Evolutionary conservation across 129 eudicot species (phyloP).

Genomic region (Tanacetum coccineum): DNA sequence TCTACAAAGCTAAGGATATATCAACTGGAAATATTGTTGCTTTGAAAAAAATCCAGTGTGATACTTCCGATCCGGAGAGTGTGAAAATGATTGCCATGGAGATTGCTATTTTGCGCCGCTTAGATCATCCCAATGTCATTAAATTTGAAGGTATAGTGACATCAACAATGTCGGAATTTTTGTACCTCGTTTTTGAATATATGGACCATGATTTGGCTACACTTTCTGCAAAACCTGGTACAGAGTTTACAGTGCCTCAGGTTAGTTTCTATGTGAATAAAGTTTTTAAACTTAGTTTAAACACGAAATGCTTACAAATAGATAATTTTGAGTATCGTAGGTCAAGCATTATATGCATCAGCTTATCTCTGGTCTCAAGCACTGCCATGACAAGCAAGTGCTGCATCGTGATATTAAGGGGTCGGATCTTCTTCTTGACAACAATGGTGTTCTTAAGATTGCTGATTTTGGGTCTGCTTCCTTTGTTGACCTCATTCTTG

Average conservation of each 20-base stretch:
- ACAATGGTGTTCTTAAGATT: slow-evolving; percentile 5
- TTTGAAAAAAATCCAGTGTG: not conserved
- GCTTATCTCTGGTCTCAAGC: slow-evolving; percentile 6
- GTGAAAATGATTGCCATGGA: slow-evolving; percentile 3
- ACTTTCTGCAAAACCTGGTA: not conserved
- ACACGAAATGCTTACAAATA: not conserved
- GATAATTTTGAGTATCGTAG: not conserved
- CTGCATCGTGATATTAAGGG: slow-evolving; percentile 13
- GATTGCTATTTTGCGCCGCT: slow-evolving; percentile 4
- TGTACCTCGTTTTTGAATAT: slow-evolving; percentile 14
- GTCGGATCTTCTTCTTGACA: slow-evolving; percentile 3
- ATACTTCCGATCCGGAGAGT: not conserved
- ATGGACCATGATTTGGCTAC: slow-evolving; percentile 18
- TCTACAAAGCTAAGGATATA: not conserved
- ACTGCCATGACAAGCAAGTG: slow-evolving; percentile 17
- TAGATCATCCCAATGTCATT: slow-evolving; percentile 9
- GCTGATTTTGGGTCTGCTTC: slow-evolving; percentile 16
- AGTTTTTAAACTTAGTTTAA: not conserved
- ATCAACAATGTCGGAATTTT: slow-evolving; percentile 2
- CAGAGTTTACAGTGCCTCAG: slow-evolving; percentile 3
- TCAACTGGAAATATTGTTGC: not conserved
- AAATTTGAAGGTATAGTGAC: slow-evolving; percentile 8
- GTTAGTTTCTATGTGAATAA: not conserved
- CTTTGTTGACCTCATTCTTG: slow-evolving; percentile 12
- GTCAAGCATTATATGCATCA: slow-evolving; percentile 11